phyloP scores from a whole-genome alignment of 2,329 filamentous ascomycete species.

The Fusarium sp. region DNA sequence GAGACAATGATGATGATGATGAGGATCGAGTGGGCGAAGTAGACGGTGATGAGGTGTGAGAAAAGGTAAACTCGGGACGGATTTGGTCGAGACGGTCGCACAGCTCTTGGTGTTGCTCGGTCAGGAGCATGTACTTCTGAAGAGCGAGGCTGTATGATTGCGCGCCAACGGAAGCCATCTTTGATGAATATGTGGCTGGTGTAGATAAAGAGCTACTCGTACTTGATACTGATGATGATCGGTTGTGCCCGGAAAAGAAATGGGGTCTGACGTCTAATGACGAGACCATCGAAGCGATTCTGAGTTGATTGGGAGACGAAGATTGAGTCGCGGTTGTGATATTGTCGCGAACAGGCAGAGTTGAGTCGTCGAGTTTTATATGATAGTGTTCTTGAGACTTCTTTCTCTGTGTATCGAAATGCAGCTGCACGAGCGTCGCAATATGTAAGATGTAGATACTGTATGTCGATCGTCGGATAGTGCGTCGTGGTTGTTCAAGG shows the following conservation, averaged over 20 bases:
- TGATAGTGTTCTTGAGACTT: constrained; percentile 19
- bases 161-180: constrained; percentile 47
- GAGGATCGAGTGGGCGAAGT: constrained; percentile 71
- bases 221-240: constrained; percentile 41
- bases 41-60: constrained; percentile 64
- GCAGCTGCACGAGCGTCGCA: constrained; percentile 9
- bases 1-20: constrained; percentile 62
- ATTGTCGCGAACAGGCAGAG: constrained; percentile 23
- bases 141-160: constrained; percentile 61
- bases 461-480: constrained; percentile 27
- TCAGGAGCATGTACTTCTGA: constrained; percentile 66
- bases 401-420: constrained; percentile 24
- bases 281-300: constrained; percentile 52
- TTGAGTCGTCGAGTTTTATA: constrained; percentile 4
- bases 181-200: constrained; percentile 23
- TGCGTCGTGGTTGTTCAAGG: constrained; percentile 31
- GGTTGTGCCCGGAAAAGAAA: constrained; percentile 45
- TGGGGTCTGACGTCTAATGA: constrained; percentile 48
- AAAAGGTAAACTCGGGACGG: constrained; percentile 56
- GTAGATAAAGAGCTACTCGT: constrained; percentile 24
- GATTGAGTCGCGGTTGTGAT: constrained; percentile 19
- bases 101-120: constrained; percentile 67
- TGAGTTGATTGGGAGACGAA: constrained; percentile 17
- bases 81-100: constrained; percentile 65
- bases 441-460: constrained; percentile 36